phyloP scores from a whole-genome alignment of 2,329 filamentous ascomycete species.

The Epichloe aotearoae region DNA sequence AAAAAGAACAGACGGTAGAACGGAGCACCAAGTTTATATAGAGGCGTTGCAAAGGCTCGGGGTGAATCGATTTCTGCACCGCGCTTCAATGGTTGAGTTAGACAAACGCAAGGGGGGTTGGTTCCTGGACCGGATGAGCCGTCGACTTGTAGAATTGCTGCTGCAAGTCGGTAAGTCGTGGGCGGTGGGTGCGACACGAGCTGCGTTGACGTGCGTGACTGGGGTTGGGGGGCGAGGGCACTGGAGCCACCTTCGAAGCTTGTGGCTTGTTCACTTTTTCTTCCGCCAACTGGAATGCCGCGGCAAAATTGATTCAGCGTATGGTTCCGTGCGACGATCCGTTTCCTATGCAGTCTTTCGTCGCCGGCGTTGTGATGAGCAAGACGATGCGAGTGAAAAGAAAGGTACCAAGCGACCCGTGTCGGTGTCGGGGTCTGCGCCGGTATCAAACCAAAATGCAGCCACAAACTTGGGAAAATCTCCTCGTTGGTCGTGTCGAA shows the following conservation, averaged over 20 bases:
- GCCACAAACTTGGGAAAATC: background rate
- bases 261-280: background rate
- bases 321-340: background rate
- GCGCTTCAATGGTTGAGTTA: constrained; percentile 3
- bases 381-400: background rate
- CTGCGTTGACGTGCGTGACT: background rate
- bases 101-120: constrained; percentile 8
- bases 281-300: too few species aligned
- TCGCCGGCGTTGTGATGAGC: background rate
- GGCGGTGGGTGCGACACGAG: background rate
- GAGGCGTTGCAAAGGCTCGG: background rate
- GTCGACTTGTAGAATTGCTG: constrained; percentile 4
- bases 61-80: constrained; percentile 1
- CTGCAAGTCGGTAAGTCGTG: background rate
- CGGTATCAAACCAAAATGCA: background rate
- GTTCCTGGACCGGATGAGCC: constrained; percentile 1
- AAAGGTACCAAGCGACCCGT: background rate
- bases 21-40: constrained; percentile 7
- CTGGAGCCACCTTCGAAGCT: background rate
- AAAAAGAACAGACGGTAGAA: background rate
- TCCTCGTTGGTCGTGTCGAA: background rate
- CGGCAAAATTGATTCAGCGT: background rate
- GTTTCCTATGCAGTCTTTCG: background rate
- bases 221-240: background rate
- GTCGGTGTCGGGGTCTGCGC: background rate